phyloP scores from a whole-genome alignment of 805 yeast species.

The Myxozyma kluyveri region DNA sequence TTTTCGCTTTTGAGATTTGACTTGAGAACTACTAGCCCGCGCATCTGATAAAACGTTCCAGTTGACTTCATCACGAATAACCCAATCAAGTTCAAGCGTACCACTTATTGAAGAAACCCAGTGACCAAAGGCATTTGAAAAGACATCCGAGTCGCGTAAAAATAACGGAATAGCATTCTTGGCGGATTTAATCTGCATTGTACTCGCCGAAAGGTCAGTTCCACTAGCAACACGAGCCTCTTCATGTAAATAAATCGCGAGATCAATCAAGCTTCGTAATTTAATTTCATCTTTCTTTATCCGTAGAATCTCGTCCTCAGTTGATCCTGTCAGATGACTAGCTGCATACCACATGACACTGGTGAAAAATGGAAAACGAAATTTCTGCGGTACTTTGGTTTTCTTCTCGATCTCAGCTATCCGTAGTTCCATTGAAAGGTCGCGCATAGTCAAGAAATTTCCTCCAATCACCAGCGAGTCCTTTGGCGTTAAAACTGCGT shows the following conservation, averaged over 20 bases:
- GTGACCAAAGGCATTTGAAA: conserved; percentile 19
- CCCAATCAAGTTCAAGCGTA: conserved; percentile 19
- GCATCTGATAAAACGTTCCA: too few relatives aligned
- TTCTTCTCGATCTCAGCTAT: conserved; percentile 60
- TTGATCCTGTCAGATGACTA: conserved; percentile 39
- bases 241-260: conserved; percentile 18
- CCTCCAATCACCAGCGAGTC: conserved; percentile 88
- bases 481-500: conserved; percentile 77
- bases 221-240: conserved; percentile 21
- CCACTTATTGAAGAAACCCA: conserved; percentile 8
- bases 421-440: conserved; percentile 60
- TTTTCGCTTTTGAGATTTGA: too few relatives aligned
- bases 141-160: conserved; percentile 8
- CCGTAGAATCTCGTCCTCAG: background rate
- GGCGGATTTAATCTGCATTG: conserved; percentile 21
- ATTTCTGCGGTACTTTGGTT: conserved; percentile 72
- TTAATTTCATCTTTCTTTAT: conserved; percentile 3
- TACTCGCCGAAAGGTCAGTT: conserved; percentile 3
- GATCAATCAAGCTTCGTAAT: conserved; percentile 5
- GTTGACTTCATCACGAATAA: conserved; percentile 21
- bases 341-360: conserved; percentile 68
- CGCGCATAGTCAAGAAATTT: conserved; percentile 67
- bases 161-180: conserved; percentile 14
- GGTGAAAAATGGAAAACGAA: conserved; percentile 74
- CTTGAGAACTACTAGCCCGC: too few relatives aligned